Percentiles rank a stretch among this genome's conserved stretches.
phyloP scores from a whole-genome alignment of 257 asterid genomes.

The Petunia axillaris region DNA sequence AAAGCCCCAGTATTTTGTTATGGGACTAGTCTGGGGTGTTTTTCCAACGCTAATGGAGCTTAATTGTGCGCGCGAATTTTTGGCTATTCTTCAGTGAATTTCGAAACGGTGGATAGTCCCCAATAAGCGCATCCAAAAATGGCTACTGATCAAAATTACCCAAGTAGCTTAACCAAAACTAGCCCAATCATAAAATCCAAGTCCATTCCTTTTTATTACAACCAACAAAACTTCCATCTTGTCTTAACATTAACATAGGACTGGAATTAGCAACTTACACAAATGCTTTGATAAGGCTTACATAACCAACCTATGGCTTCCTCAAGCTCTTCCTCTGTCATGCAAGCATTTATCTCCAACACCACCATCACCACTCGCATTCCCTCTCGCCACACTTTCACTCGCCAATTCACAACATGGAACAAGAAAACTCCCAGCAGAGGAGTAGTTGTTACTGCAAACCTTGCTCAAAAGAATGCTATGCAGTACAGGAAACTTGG shows the following conservation, averaged over 20 bases:
- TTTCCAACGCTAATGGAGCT: too few species aligned
- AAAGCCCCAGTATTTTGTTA: too few species aligned
- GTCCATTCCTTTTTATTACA: too few species aligned
- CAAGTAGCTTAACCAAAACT: too few species aligned
- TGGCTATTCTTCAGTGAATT: too few species aligned
- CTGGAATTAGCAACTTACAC: not conserved
- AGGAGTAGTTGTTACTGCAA: slow-evolving; percentile 13
- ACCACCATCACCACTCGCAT: not conserved
- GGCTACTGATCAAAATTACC: too few species aligned
- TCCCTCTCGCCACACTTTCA: not conserved
- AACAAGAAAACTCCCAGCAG: not conserved
- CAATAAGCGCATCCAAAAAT: too few species aligned
- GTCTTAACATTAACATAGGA: not conserved
- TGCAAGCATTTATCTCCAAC: not conserved
- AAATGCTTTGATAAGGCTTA: slow-evolving; percentile 1
- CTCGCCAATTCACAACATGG: not conserved
- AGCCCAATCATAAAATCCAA: too few species aligned
- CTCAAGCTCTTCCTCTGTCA: slow-evolving; percentile 3
- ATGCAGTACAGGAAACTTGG: slow-evolving; percentile 78
- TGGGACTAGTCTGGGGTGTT: too few species aligned
- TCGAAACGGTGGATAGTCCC: too few species aligned
- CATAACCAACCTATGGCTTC: slow-evolving; percentile 22
- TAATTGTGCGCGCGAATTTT: too few species aligned
- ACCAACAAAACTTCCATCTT: too few species aligned
- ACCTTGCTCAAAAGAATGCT: slow-evolving; percentile 38